phyloP scores from a whole-genome alignment of 2,329 filamentous ascomycete species.

The Dactylella cylindrospora region DNA sequence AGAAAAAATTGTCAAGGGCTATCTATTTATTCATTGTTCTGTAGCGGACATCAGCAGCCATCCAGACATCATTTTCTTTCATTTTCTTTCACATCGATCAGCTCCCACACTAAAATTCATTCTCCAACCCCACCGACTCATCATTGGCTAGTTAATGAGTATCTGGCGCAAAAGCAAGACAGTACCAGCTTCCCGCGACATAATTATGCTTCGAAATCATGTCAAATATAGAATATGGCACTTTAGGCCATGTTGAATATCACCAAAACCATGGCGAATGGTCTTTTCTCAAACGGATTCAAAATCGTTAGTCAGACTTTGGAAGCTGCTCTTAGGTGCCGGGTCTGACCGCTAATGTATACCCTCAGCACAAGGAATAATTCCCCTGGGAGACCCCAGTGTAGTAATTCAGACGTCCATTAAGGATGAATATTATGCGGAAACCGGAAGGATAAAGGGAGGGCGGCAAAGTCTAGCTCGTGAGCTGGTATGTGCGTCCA shows the following conservation, averaged over 20 bases:
- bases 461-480: conserved; percentile 22
- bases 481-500: too few species aligned
- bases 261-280: conserved; percentile 30
- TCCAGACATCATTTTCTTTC: too few species aligned
- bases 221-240: conserved; percentile 39
- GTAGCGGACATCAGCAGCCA: too few species aligned
- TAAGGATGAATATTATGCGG: conserved; percentile 3
- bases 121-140: too few species aligned
- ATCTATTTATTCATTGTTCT: too few species aligned
- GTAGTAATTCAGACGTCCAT: conserved; percentile 4
- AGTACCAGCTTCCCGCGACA: background rate
- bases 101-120: too few species aligned
- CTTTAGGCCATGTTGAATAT: conserved; percentile 42
- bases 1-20: too few species aligned
- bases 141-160: too few species aligned
- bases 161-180: too few species aligned
- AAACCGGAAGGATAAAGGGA: background rate
- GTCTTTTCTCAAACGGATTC: conserved; percentile 20
- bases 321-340: background rate
- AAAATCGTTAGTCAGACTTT: conserved; percentile 13
- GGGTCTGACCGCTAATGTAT: background rate
- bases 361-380: conserved; percentile 1
- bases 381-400: conserved; percentile 11
- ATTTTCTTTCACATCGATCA: too few species aligned
- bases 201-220: conserved; percentile 26